Percentiles rank a stretch among this genome's conserved stretches.
These are phyloP conservation scores for Nakazawaea populi DNA, from an alignment of 805 yeast genomes.

Conservation along the genomic window DNA sequence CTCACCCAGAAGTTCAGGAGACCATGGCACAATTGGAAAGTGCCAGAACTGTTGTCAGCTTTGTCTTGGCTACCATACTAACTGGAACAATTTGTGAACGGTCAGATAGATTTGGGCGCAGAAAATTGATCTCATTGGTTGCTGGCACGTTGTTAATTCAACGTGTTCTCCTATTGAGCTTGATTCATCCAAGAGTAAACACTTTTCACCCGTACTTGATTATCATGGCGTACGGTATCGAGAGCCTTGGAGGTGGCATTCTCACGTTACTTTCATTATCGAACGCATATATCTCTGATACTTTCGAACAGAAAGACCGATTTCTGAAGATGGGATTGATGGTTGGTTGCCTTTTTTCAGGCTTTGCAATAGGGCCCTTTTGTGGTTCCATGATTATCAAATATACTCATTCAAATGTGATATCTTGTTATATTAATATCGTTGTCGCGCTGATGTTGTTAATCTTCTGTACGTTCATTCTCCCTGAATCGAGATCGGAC, in stretches of 20 bases:
- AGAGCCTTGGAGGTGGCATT: constrained; percentile 48
- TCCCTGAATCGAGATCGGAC: constrained; percentile 51
- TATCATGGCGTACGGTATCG: constrained; percentile 34
- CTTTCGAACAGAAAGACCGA: constrained; percentile 49
- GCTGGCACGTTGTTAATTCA: not conserved
- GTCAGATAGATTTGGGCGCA: constrained; percentile 54
- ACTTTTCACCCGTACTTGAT: constrained; percentile 24
- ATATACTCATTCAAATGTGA: constrained; percentile 14
- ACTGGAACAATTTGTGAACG: constrained; percentile 50
- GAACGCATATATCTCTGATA: constrained; percentile 59
- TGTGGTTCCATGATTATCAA: constrained; percentile 34
- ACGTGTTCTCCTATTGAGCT: not conserved
- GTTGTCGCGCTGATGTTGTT: constrained; percentile 23
- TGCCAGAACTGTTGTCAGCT: constrained; percentile 28
- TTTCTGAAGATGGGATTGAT: constrained; percentile 45
- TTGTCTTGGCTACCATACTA: constrained; percentile 33
- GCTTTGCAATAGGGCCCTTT: constrained; percentile 52
- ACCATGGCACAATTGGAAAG: constrained; percentile 36
- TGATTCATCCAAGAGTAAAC: not conserved
- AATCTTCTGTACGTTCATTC: constrained; percentile 25
- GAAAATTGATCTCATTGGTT: constrained; percentile 29
- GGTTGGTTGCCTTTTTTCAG: constrained; percentile 45
- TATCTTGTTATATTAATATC: constrained; percentile 24
- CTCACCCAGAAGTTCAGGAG: constrained; percentile 24
- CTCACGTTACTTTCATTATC: constrained; percentile 42